Evolutionary conservation across 2,329 filamentous ascomycete genomes (phyloP).

Genomic region (Nakataea oryzae): DNA sequence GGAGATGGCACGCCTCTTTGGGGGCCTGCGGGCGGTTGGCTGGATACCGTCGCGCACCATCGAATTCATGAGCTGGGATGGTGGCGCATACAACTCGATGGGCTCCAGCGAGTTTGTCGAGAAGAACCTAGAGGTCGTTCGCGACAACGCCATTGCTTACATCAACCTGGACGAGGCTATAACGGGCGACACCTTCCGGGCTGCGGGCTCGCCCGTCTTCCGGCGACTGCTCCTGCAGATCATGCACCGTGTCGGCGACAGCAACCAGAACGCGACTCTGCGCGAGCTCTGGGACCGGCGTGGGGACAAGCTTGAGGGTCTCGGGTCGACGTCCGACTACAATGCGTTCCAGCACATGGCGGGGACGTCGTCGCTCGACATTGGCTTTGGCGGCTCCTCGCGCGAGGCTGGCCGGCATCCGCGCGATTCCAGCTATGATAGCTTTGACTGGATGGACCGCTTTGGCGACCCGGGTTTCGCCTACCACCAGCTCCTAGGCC

Average conservation of each 20-base stretch:
- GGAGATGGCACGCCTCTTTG: conserved; percentile 78
- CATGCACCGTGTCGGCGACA: conserved; percentile 65
- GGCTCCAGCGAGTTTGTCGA: conserved; percentile 95
- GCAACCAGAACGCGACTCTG: conserved; percentile 59
- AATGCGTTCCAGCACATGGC: conserved; percentile 87
- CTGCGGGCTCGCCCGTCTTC: conserved; percentile 73
- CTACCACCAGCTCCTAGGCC: conserved; percentile 69
- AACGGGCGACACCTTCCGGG: conserved; percentile 62
- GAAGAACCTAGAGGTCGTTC: conserved; percentile 62
- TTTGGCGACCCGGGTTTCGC: conserved; percentile 73
- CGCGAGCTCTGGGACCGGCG: conserved; percentile 65
- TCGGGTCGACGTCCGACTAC: conserved; percentile 72
- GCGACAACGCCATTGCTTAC: conserved; percentile 71
- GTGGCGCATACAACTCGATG: conserved; percentile 82
- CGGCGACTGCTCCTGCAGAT: conserved; percentile 61
- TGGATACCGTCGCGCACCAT: conserved; percentile 93
- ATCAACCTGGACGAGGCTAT: conserved; percentile 85
- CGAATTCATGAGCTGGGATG: conserved; percentile 96
- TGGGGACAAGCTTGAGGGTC: conserved; percentile 49
- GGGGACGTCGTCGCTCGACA: conserved; percentile 77
- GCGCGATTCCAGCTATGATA: conserved; percentile 81
- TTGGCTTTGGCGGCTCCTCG: conserved; percentile 48
- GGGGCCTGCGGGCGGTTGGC: conserved; percentile 62
- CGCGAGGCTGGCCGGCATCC: conserved; percentile 42
- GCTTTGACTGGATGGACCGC: conserved; percentile 72